Conservation (phyloP, 83 land plant genomes). For the Isoetes engelmannii region DNA sequence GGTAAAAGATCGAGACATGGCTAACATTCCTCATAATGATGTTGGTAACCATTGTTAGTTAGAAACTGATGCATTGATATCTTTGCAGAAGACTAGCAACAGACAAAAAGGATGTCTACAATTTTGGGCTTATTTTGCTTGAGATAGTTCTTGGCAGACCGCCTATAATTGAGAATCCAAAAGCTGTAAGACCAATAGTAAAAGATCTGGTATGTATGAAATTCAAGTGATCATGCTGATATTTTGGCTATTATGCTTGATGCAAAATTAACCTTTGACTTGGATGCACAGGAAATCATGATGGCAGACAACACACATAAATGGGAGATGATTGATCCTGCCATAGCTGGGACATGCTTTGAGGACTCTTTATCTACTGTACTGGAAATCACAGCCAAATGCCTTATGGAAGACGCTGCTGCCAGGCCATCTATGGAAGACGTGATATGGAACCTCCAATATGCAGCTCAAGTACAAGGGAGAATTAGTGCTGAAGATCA, state of each 20-base stretch:
- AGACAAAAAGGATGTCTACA: slow-evolving; percentile 52
- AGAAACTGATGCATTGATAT: no score
- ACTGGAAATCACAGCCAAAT: slow-evolving; percentile 21
- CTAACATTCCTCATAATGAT: no score
- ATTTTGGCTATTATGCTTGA: no score
- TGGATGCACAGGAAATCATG: slow-evolving; percentile 18
- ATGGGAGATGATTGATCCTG: slow-evolving; percentile 22
- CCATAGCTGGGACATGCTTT: slow-evolving; percentile 19
- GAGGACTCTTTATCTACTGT: slow-evolving; percentile 23
- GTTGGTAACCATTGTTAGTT: no score
- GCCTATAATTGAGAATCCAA: slow-evolving; percentile 25
- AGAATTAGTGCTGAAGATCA: no score
- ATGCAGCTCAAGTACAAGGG: slow-evolving; percentile 26
- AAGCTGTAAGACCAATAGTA: slow-evolving; percentile 17
- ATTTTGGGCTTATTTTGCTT: slow-evolving; percentile 62
- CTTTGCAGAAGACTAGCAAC: slow-evolving; percentile 18
- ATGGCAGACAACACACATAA: slow-evolving; percentile 14
- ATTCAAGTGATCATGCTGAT: no score
- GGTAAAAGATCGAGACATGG: no score
- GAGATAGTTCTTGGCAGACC: slow-evolving; percentile 55
- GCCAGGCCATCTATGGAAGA: slow-evolving; percentile 25
- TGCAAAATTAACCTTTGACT: no score
- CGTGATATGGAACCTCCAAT: slow-evolving; percentile 27
- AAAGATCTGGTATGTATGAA: slow-evolving; percentile 7
- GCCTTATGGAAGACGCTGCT: slow-evolving; percentile 17